Base-by-base conservation (phyloP, 805 yeast species). In the Wickerhamomyces xylosicus region DNA sequence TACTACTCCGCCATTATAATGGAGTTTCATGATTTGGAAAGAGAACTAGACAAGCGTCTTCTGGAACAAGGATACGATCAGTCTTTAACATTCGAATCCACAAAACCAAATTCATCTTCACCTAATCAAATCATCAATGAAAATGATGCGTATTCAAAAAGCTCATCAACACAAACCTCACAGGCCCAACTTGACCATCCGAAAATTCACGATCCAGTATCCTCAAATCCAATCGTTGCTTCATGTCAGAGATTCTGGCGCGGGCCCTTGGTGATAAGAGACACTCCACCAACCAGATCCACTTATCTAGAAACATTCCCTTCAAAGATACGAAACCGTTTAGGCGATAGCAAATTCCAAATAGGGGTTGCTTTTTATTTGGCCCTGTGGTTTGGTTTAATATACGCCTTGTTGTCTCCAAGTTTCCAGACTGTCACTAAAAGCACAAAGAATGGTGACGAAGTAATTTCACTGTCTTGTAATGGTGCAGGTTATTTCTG, bases 241-340 rank as follows among this genome's bases (percentile, higher is more conserved):
- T 50, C 66, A 31, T 40, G 66, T 16, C 41, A 47, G n/a, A 50
- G 46, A 17, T 19, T 73, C 2, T 73, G 83, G 79, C 39, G 58
- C n/a, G 85, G 87, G 1, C 85, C 86, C 0, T 48, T 43, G 2
- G 46, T 48, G 3, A 67, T 74, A 1, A 41, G 43, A 16, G 84
- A 78, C 47, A 61, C 58, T 1, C 70, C 75, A 3, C 78, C 81
- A 2, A 41, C 43, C 3, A 59, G 68, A 31, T 54, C 57, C 3
- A 44, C 43, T 35, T 40, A 41, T 19, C 41, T 72, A 25, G 80
- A 77, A 37, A 52, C 49, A 2, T 54, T 69, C 31, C 82, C 83
- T 0, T 43, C 43, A 2, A 53, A 48, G 31, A 56, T 74, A 19
- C 46, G 56, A 39, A 33, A 43, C 17, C 33, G 41, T 8, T 22